Evolutionary conservation across 345 rosid species (phyloP).

Genomic region (Eucalyptus cladocalyx): DNA sequence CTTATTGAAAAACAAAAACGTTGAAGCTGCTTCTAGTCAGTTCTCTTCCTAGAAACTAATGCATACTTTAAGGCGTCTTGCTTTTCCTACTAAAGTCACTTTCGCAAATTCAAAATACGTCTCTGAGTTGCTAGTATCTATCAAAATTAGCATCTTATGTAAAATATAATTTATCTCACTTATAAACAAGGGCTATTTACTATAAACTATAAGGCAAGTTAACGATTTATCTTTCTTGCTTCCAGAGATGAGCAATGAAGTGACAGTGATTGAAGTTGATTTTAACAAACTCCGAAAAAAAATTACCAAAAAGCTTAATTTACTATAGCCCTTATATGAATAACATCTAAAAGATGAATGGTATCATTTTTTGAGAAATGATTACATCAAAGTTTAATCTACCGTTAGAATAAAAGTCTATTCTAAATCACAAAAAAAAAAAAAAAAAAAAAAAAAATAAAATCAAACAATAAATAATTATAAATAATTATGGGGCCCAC

Average conservation of each 20-base stretch:
- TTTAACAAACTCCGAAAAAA: no score
- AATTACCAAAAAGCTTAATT: no score
- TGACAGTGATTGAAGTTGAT: not conserved
- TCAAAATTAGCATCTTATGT: not conserved
- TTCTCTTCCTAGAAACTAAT: not conserved
- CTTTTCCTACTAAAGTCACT: not conserved
- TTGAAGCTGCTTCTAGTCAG: not conserved
- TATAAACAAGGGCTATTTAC: not conserved
- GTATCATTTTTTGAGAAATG: not conserved
- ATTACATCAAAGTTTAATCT: no score
- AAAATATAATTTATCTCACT: not conserved
- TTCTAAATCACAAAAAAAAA: no score
- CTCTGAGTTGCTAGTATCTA: not conserved
- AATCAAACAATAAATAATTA: no score
- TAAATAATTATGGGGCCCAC: accelerated
- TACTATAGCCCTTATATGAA: not conserved
- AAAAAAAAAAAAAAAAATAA: no score
- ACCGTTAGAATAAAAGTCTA: no score
- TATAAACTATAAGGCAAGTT: not conserved
- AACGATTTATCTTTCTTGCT: not conserved
- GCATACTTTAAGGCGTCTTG: not conserved
- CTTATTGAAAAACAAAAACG: not conserved
- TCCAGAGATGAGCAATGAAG: not conserved
- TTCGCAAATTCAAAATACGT: not conserved
- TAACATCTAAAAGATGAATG: not conserved